These are phyloP conservation scores for Phytophthora cryptogea DNA, from an alignment of 352 stramenopile genomes.

Conservation along the genomic window DNA sequence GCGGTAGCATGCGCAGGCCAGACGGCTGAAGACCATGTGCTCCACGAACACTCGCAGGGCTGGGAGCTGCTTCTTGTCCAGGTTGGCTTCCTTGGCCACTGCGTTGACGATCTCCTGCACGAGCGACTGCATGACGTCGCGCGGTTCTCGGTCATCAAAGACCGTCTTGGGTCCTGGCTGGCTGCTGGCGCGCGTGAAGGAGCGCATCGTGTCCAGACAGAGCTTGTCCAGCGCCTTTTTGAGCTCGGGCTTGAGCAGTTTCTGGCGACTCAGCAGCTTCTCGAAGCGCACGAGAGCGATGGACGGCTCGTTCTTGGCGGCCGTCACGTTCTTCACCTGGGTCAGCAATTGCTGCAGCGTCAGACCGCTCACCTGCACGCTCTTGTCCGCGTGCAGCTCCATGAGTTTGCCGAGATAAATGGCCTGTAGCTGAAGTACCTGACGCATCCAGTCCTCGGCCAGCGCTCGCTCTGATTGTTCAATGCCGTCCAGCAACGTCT, in stretches of 20 bases:
- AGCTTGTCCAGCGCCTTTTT: conserved; percentile 72
- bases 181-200: conserved; percentile 43
- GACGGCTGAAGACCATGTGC: conserved; percentile 76
- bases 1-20: conserved; percentile 69
- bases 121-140: conserved; percentile 75
- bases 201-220: conserved; percentile 65
- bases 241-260: conserved; percentile 58
- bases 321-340: conserved; percentile 28
- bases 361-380: conserved; percentile 20
- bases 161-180: conserved; percentile 31
- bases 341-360: conserved; percentile 49
- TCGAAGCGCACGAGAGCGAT: conserved; percentile 63
- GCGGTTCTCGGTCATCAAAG: conserved; percentile 55
- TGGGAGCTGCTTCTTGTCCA: conserved; percentile 28
- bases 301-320: conserved; percentile 46
- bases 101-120: conserved; percentile 66
- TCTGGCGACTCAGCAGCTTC: conserved; percentile 65
- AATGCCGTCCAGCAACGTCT: conserved; percentile 51
- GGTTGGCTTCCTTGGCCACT: conserved; percentile 43
- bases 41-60: conserved; percentile 62
- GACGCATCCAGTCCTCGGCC: conserved; percentile 57
- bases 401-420: conserved; percentile 59
- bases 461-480: conserved; percentile 63
- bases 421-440: conserved; percentile 60
- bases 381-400: conserved; percentile 56